A percentile compares a stretch with the other conserved stretches of the same genome.
Conservation (phyloP, 345 rosid species). For the Melaleuca alternifolia region DNA sequence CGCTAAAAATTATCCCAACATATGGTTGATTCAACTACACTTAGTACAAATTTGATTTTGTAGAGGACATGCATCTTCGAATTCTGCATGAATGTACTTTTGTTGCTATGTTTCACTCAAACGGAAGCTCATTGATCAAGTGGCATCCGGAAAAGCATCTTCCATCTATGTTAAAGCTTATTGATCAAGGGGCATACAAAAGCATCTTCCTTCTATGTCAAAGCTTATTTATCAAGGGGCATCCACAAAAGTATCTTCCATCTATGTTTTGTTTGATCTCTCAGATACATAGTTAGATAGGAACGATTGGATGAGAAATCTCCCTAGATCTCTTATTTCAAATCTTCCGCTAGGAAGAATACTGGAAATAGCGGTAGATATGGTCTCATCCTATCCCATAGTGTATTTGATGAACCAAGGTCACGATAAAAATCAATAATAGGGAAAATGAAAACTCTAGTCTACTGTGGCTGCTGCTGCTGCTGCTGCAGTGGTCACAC, state of each 20-base stretch:
- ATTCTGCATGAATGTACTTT: background rate
- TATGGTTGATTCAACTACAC: background rate
- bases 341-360: background rate
- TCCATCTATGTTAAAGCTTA: too few species aligned
- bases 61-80: background rate
- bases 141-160: too few species aligned
- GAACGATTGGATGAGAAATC: too few species aligned
- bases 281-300: too few species aligned
- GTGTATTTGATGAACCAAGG: background rate
- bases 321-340: background rate
- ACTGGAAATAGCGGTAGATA: background rate
- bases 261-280: too few species aligned
- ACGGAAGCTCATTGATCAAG: background rate
- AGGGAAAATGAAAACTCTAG: background rate
- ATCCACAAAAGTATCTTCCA: too few species aligned
- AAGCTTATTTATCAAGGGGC: too few species aligned
- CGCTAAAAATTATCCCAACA: background rate
- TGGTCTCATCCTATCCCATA: background rate
- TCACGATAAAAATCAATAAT: background rate
- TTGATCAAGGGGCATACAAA: too few species aligned
- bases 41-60: background rate
- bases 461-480: background rate
- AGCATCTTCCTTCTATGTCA: too few species aligned
- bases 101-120: background rate
- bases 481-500: background rate